These are phyloP conservation scores for Athelia psychrophila DNA, from an alignment of 1,284 basidiomycete genomes.

Conservation along the genomic window DNA sequence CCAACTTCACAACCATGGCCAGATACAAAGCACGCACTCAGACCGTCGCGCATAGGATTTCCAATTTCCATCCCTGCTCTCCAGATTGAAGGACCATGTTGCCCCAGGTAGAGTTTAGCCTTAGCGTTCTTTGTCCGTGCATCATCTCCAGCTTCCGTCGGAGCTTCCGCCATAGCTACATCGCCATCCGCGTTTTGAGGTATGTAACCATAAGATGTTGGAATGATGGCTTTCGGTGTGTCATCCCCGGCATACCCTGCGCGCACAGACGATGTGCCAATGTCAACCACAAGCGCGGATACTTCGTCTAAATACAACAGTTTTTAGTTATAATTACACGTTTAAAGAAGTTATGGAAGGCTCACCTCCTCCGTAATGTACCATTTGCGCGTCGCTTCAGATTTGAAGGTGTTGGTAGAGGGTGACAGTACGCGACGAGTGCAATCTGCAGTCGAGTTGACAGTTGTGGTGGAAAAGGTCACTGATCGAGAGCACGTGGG, in stretches of 20 bases:
- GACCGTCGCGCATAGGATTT: constrained; percentile 83
- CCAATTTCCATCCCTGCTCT: constrained; percentile 84
- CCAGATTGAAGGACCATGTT: constrained; percentile 92
- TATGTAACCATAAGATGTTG: constrained; percentile 85
- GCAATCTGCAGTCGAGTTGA: neutral
- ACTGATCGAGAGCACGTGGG: neutral
- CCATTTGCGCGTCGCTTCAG: constrained; percentile 6
- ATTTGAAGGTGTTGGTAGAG: neutral
- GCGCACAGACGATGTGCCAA: constrained; percentile 87
- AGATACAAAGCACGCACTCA: constrained; percentile 56
- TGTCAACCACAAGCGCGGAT: constrained; percentile 93
- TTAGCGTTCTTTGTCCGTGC: constrained; percentile 37
- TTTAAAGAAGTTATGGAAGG: constrained; percentile 2
- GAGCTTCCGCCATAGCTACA: constrained; percentile 58
- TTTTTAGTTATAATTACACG: neutral
- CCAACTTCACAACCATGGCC: constrained; percentile 8
- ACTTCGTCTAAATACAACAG: constrained; percentile 71
- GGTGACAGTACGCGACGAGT: neutral
- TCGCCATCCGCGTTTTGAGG: constrained; percentile 44
- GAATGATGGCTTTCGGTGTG: constrained; percentile 88
- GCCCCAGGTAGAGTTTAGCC: constrained; percentile 81
- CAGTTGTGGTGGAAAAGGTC: neutral
- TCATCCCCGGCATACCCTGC: constrained; percentile 98
- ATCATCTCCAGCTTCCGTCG: constrained; percentile 25
- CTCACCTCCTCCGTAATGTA: constrained; percentile 43